Percentiles rank a stretch among this genome's conserved stretches.
Evolutionary conservation across 2,329 filamentous ascomycete genomes (phyloP).

Genomic region (Shiraia bambusicola): DNA sequence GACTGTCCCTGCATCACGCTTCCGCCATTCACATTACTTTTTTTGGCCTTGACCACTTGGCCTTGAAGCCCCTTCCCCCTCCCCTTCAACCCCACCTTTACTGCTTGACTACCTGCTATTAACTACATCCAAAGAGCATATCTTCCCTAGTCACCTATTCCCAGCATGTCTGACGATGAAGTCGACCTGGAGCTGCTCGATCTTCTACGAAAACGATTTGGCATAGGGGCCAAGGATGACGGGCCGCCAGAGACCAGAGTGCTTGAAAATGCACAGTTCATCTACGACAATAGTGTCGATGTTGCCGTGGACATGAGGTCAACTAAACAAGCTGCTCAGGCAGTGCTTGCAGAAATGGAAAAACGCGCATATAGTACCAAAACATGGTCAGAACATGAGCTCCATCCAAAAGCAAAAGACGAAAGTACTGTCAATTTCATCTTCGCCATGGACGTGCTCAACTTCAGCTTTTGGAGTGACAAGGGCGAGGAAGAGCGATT

Average conservation of each 20-base stretch:
- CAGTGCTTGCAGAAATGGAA: slow-evolving; percentile 80
- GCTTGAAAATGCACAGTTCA: slow-evolving; percentile 76
- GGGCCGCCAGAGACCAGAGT: slow-evolving; percentile 75
- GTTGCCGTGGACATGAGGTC: slow-evolving; percentile 82
- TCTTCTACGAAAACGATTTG: slow-evolving; percentile 78
- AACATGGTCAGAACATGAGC: slow-evolving; percentile 83
- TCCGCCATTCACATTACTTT: neutral
- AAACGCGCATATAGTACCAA: slow-evolving; percentile 79
- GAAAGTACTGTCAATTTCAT: slow-evolving; percentile 85
- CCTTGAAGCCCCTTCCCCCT: no score
- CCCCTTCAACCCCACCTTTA: no score
- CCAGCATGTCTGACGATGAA: slow-evolving; percentile 84
- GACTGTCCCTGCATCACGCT: neutral
- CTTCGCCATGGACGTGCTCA: slow-evolving; percentile 94
- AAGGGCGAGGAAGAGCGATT: slow-evolving; percentile 70
- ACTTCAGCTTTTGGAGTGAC: slow-evolving; percentile 96
- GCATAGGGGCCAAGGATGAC: slow-evolving; percentile 57
- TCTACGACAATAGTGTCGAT: slow-evolving; percentile 91
- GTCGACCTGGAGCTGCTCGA: slow-evolving; percentile 84
- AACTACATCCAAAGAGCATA: neutral
- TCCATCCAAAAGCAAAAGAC: slow-evolving; percentile 83
- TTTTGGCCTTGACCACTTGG: neutral
- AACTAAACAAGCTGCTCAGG: slow-evolving; percentile 77
- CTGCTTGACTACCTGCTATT: no score
- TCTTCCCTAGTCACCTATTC: neutral